A percentile compares a stretch with the other conserved stretches of the same genome.
Conservation (phyloP, 768 basidiomycete genomes). For the Tricholoma hemisulphureum region DNA sequence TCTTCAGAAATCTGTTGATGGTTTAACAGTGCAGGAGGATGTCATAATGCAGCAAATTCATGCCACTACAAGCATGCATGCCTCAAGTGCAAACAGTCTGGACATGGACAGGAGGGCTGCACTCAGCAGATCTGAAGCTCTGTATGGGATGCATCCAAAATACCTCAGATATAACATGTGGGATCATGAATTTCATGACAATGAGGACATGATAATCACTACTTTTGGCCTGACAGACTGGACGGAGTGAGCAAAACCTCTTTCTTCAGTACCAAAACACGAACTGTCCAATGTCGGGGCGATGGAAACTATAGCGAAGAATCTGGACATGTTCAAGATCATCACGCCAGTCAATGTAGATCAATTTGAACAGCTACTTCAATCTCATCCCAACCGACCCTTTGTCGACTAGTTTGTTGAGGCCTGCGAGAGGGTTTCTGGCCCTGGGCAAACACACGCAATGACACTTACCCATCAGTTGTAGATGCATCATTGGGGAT, state of each 20-base stretch:
- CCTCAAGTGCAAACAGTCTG: too few relatives aligned
- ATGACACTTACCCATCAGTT: neutral
- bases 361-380: neutral
- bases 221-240: too few relatives aligned
- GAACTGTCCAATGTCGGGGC: neutral
- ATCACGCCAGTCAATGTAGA: neutral
- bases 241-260: neutral
- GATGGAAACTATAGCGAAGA: neutral
- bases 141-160: too few relatives aligned
- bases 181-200: too few relatives aligned
- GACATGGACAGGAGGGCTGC: too few relatives aligned
- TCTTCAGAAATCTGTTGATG: conserved; percentile 16
- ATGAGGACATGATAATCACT: too few relatives aligned
- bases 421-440: neutral
- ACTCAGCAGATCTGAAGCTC: too few relatives aligned
- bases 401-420: neutral
- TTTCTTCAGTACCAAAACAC: neutral
- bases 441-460: neutral
- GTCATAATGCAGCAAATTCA: conserved; percentile 3
- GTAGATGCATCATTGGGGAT: neutral
- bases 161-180: too few relatives aligned
- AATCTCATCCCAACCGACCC: neutral
- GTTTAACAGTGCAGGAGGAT: conserved; percentile 18
- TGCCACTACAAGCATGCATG: too few relatives aligned
- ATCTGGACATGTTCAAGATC: neutral